These are phyloP conservation scores for Xylaria multiplex DNA, from an alignment of 2,329 filamentous ascomycete species.

Conservation along the genomic window DNA sequence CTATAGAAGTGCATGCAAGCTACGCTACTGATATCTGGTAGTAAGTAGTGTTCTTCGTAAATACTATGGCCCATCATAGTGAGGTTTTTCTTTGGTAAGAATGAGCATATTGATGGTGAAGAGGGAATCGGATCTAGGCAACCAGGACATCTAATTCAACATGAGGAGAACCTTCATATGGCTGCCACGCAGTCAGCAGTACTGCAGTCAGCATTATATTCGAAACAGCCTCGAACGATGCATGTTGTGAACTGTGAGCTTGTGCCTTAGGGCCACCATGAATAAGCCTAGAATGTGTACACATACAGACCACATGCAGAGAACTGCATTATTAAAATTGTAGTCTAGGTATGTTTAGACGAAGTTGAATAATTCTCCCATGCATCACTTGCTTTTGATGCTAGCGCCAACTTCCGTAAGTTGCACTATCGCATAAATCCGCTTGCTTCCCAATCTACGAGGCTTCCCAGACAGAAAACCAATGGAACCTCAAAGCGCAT, in stretches of 20 bases:
- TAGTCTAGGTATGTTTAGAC: not conserved
- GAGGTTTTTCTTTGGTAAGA: not conserved
- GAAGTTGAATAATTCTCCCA: not conserved
- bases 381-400: not conserved
- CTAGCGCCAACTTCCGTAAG: not conserved
- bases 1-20: not conserved
- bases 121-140: not conserved
- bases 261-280: too few relatives aligned
- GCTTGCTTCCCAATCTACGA: not conserved
- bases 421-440: not conserved
- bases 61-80: not conserved
- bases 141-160: not conserved
- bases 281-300: not conserved
- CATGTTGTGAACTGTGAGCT: not conserved
- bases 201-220: not conserved
- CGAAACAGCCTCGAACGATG: slow-evolving; percentile 1
- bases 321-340: not conserved
- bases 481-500: not conserved
- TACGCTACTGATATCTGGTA: not conserved
- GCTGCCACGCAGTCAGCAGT: not conserved
- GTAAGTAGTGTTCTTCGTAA: not conserved
- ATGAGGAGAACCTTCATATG: not conserved
- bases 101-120: not conserved
- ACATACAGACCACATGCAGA: not conserved
- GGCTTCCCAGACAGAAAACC: not conserved